Evolutionary conservation across 2,329 filamentous ascomycete genomes (phyloP), one percentile per base, ranked within the genome.

Genomic region (Stagonosporopsis vannaccii): DNA sequence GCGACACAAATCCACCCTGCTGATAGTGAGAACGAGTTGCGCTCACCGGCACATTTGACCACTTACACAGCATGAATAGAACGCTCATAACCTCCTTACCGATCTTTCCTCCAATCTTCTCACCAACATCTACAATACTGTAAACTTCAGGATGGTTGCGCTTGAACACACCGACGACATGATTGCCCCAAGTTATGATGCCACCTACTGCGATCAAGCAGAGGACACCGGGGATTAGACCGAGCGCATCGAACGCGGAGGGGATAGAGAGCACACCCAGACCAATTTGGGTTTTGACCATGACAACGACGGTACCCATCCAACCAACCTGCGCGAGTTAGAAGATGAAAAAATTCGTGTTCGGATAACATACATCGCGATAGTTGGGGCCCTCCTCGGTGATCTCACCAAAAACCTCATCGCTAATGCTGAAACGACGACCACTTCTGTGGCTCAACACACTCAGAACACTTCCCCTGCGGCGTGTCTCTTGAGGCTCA

Each of bases 71-170:
- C 35, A 75, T 75, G 30, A 60, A 60, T 1, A 47, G 33, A 15
- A 58, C 26, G 15, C 37, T 32, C 30, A 84, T 72, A 6, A 84
- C 59, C 54, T 82, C 82, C 15, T 80, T 76, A 0, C 82, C 82
- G 8, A 81, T 53, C 0, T 75, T 78, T 1, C 84, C 83, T 47
- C 84, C 83, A 17, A 85, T 73, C 46, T 84, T 78, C 40, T 70
- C 70, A 7, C 82, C 83, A 0, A 81, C 82, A 59, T 85, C 83
- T 28, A 82, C 83, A 74, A 85, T 84, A 51, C 79, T 80, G 61
- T 85, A 84, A 3, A 85, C 82, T 56, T 83, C 75, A 1, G 80
- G 80, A 62, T 84, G 82, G 12, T 76, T 73, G 19, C 82, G 62
- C 65, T 85, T 85, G 71, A 84, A 84, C 20, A 70, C 58, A 11